Conservation (phyloP, 768 basidiomycete species). For the Lactifluus hygrophoroides region DNA sequence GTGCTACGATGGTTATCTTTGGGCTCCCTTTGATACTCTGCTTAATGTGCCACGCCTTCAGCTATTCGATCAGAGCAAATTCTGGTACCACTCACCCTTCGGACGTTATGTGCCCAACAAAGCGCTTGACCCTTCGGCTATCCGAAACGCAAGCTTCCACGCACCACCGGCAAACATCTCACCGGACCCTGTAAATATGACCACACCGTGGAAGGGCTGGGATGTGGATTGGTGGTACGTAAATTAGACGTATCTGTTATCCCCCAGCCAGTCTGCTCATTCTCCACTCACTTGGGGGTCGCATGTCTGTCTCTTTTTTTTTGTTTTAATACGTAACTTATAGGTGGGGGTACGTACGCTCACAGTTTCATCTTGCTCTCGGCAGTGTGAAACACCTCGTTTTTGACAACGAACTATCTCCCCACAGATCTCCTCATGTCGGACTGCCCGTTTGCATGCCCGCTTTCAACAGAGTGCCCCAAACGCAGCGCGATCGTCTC, state of each 20-base stretch:
- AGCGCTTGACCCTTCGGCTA: slow-evolving; percentile 23
- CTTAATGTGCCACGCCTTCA: slow-evolving; percentile 42
- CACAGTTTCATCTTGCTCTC: background rate
- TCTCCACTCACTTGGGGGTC: background rate
- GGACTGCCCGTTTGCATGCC: slow-evolving; percentile 37
- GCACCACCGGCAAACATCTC: slow-evolving; percentile 35
- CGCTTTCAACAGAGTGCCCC: slow-evolving; percentile 32
- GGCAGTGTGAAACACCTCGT: background rate
- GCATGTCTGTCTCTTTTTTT: background rate
- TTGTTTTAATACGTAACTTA: background rate
- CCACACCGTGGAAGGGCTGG: slow-evolving; percentile 36
- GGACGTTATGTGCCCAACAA: slow-evolving; percentile 36
- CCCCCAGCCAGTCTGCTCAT: background rate
- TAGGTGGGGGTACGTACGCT: slow-evolving; percentile 21
- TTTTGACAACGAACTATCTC: background rate
- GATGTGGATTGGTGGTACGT: slow-evolving; percentile 37
- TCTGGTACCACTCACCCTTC: slow-evolving; percentile 47
- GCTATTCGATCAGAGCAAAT: slow-evolving; percentile 36
- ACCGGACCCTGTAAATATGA: slow-evolving; percentile 34
- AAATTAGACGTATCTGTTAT: background rate
- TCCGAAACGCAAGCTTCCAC: slow-evolving; percentile 25
- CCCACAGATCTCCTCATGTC: slow-evolving; percentile 35
- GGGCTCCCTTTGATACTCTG: slow-evolving; percentile 45
- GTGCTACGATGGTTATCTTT: slow-evolving; percentile 44
- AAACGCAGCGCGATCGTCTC: slow-evolving; percentile 31